Base-by-base conservation (phyloP, 2,329 filamentous ascomycete genomes). In the Fusarium burgessii region DNA sequence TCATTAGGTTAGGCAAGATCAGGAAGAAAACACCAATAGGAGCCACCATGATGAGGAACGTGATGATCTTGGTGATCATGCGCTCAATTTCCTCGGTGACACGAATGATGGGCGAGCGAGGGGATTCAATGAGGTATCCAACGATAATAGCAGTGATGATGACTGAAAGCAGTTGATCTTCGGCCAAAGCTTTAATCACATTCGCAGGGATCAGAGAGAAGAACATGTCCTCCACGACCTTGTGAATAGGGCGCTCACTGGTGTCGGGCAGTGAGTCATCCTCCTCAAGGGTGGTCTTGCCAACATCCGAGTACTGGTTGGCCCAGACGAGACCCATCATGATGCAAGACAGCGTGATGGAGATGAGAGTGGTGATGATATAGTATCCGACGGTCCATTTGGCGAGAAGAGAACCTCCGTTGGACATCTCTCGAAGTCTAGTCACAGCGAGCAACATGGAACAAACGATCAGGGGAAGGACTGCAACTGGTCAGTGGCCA, bases 21-120 rank as follows among this genome's bases (percentile, higher is more conserved):
- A 87, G 77, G 77, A 85, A 87, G 77, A 88, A 88, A 57, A 88
- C 84, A 70, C 85, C 85, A 33, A 86, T 78, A 2, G 86, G 85
- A 1, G 85, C 85, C 9, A 83, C 63, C 61, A 84, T 78, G 77
- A 87, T 87, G 35, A 87, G 78, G 49, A 82, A 83, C 2, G 79
- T 83, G 66, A 87, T 85, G 69, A 86, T 76, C 35, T 77, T 78
- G 59, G 81, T 82, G 62, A 87, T 81, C 58, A 88, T 82, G 18
- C 76, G 76, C 66, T 88, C 85, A 38, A 88, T 77, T 72, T 88
- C 86, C 32, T 80, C 79, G 6, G 84, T 77, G 0, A 82, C 82
- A 25, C 80, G 79, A 36, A 87, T 72, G 20, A 88, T 78, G 7
- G 80, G 77, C 1, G 79, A 81, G 1, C 68, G 62, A 23, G 71